These are phyloP conservation scores for Glycine latifolia DNA, from an alignment of 306 rosid species.

Conservation along the genomic window DNA sequence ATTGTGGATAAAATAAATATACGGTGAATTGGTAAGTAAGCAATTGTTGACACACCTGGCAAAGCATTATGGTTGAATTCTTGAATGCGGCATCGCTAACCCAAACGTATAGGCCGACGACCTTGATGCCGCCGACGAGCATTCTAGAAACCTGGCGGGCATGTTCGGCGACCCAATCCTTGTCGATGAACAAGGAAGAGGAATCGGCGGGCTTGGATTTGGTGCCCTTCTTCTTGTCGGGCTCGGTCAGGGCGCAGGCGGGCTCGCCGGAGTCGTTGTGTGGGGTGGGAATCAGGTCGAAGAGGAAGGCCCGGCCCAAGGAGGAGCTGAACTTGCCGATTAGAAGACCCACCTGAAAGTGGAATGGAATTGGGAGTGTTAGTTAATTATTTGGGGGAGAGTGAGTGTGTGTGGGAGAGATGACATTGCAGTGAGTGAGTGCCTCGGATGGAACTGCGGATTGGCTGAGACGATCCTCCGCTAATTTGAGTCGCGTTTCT, in stretches of 20 bases:
- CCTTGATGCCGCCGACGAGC: slow-evolving; percentile 87
- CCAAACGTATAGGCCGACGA: slow-evolving; percentile 83
- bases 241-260: slow-evolving; percentile 62
- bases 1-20: too few relatives aligned
- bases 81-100: slow-evolving; percentile 67
- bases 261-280: slow-evolving; percentile 72
- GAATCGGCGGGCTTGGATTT: slow-evolving; percentile 63
- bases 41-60: slow-evolving; percentile 63
- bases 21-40: too few relatives aligned
- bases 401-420: neutral
- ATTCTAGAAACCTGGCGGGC: slow-evolving; percentile 94
- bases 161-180: slow-evolving; percentile 92
- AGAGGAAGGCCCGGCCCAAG: slow-evolving; percentile 80
- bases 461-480: slow-evolving; percentile 79
- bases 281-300: slow-evolving; percentile 84
- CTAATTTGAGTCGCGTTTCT: slow-evolving; percentile 70
- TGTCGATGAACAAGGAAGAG: slow-evolving; percentile 69
- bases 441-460: slow-evolving; percentile 69
- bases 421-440: neutral
- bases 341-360: slow-evolving; percentile 75
- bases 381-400: neutral
- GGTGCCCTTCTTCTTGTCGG: slow-evolving; percentile 64
- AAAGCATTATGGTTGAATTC: slow-evolving; percentile 77
- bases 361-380: neutral
- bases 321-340: slow-evolving; percentile 78